Conservation (phyloP, 2,329 filamentous ascomycete genomes). For the Dactylellina cionopaga region DNA sequence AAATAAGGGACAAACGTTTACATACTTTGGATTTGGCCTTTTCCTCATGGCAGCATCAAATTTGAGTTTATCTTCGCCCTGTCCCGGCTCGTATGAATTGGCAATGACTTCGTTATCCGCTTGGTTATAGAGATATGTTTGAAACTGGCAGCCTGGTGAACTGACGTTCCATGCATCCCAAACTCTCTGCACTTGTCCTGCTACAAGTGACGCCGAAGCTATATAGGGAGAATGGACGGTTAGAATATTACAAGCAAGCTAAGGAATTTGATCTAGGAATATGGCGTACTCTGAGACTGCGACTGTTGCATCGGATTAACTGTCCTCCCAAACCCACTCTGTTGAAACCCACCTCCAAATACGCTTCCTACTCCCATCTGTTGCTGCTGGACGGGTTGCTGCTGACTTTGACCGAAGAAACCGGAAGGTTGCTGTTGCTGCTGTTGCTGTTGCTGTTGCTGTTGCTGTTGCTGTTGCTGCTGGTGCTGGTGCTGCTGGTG, state of each 20-base stretch:
- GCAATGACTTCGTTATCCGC: constrained; percentile 71
- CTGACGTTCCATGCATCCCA: constrained; percentile 78
- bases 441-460: constrained; percentile 51
- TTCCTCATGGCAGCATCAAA: constrained; percentile 86
- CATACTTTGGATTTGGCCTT: constrained; percentile 78
- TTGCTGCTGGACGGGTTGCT: constrained; percentile 37
- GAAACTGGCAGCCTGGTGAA: constrained; percentile 76
- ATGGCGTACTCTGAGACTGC: constrained; percentile 41
- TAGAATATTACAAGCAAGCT: neutral
- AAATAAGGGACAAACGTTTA: neutral
- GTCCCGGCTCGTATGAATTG: constrained; percentile 76
- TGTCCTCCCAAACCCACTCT: constrained; percentile 52
- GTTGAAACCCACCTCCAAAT: constrained; percentile 39
- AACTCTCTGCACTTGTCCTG: constrained; percentile 73
- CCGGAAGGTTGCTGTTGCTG: constrained; percentile 38
- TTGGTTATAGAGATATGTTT: constrained; percentile 88
- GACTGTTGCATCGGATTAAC: constrained; percentile 44
- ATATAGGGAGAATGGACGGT: constrained; percentile 1
- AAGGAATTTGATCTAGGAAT: neutral
- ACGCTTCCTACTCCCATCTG: constrained; percentile 29
- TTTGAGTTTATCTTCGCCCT: constrained; percentile 77
- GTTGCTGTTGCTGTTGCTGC: constrained; percentile 38
- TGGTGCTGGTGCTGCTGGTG: constrained; percentile 40
- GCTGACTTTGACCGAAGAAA: constrained; percentile 41
- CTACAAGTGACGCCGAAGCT: constrained; percentile 34